phyloP scores from a whole-genome alignment of 768 basidiomycete genomes.

The Tylopilus vinaceipallidus region DNA sequence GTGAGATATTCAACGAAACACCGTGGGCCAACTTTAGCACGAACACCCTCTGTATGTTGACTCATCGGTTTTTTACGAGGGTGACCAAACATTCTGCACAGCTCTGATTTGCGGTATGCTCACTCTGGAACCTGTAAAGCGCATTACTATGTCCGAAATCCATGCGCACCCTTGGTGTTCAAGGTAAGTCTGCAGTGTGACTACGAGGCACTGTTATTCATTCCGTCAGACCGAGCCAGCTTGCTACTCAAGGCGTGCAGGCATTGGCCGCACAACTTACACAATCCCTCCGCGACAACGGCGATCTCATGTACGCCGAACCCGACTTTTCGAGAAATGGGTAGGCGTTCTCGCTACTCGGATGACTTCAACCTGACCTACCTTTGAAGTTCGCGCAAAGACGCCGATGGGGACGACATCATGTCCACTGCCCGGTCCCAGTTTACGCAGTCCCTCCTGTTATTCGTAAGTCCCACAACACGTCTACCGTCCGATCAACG shows the following conservation, averaged over 20 bases:
- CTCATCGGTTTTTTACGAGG: neutral
- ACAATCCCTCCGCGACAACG: conserved; percentile 59
- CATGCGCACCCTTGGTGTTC: conserved; percentile 70
- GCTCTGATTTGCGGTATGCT: conserved; percentile 77
- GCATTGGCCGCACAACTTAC: conserved; percentile 72
- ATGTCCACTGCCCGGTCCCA: conserved; percentile 66
- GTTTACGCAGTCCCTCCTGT: conserved; percentile 76
- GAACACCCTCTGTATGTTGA: conserved; percentile 58
- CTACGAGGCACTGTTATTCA: neutral
- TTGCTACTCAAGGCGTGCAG: conserved; percentile 48
- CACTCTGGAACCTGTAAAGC: conserved; percentile 61
- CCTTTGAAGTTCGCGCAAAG: conserved; percentile 27
- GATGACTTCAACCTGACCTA: neutral
- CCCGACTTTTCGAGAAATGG: conserved; percentile 41
- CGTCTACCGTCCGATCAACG: neutral
- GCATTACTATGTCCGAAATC: conserved; percentile 63
- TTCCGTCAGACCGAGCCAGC: conserved; percentile 60
- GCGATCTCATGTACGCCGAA: conserved; percentile 72
- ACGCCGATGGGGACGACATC: conserved; percentile 56
- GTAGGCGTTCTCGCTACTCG: conserved; percentile 28
- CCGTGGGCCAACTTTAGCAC: conserved; percentile 76
- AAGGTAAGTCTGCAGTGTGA: conserved; percentile 42
- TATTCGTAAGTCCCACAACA: conserved; percentile 58
- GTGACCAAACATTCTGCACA: conserved; percentile 30
- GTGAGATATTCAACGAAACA: conserved; percentile 65